Conservation (phyloP, 129 eudicot genomes). For the Centrapalus pauciflorus region DNA sequence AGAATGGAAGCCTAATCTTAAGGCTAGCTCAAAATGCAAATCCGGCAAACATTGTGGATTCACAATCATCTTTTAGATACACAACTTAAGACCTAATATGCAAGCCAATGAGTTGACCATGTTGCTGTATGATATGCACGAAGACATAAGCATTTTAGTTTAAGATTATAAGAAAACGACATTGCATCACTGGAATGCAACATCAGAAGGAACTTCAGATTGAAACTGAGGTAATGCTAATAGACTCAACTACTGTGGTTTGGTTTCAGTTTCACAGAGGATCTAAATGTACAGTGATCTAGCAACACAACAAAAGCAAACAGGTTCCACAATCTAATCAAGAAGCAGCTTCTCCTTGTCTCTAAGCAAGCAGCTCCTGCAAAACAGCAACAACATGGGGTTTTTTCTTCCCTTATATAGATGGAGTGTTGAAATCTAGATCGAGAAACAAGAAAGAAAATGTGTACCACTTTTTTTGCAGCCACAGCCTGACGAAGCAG, state of each 20-base stretch:
- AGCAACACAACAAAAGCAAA: constrained; percentile 14
- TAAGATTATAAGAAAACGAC: constrained; percentile 7
- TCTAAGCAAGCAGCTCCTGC: constrained; percentile 43
- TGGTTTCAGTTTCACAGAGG: constrained; percentile 5
- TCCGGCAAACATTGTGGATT: neutral
- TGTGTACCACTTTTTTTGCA: constrained; percentile 52
- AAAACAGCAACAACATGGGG: neutral
- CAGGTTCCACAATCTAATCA: constrained; percentile 10
- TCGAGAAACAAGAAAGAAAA: neutral
- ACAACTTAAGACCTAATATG: neutral
- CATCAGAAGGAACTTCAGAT: neutral
- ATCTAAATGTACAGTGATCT: constrained; percentile 23
- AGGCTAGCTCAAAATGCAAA: too few relatives aligned
- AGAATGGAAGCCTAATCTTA: too few relatives aligned
- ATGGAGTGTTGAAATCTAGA: neutral
- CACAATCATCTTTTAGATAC: neutral
- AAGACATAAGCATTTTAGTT: neutral
- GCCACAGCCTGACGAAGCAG: constrained; percentile 47
- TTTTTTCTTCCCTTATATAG: neutral
- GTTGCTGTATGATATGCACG: neutral
- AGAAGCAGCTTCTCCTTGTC: constrained; percentile 32
- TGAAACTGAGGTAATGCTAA: constrained; percentile 7
- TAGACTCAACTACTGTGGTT: neutral
- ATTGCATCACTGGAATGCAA: constrained; percentile 4
- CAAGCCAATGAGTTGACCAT: constrained; percentile 1